Evolutionary conservation across 139 green algal genomes (phyloP).

Genomic region (Picochlorum sp.): DNA sequence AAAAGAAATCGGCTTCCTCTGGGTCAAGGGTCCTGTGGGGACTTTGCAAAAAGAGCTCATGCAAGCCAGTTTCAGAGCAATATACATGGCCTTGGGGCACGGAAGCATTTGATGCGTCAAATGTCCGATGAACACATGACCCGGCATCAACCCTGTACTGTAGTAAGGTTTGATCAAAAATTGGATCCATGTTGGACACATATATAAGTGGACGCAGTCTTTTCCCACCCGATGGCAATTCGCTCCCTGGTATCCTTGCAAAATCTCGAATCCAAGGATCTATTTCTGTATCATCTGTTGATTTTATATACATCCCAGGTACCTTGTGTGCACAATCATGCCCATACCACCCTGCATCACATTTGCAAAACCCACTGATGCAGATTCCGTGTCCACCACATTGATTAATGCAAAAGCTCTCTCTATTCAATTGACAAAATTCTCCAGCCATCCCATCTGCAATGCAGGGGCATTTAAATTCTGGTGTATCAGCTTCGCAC

Average conservation of each 20-base stretch:
- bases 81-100: conserved; percentile 19
- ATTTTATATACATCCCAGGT: neutral
- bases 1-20: conserved; percentile 56
- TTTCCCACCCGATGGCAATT: neutral
- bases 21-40: conserved; percentile 41
- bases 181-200: conserved; percentile 40
- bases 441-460: conserved; percentile 19
- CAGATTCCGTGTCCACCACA: conserved; percentile 40
- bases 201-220: conserved; percentile 40
- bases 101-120: conserved; percentile 12
- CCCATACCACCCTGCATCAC: conserved; percentile 40
- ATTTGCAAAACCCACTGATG: conserved; percentile 47
- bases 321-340: conserved; percentile 38
- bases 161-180: conserved; percentile 36
- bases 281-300: too few species aligned
- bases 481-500: conserved; percentile 33
- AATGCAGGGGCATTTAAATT: conserved; percentile 15
- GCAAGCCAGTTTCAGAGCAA: conserved; percentile 36
- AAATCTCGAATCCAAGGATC: neutral
- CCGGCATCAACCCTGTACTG: conserved; percentile 26
- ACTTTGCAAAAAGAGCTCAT: conserved; percentile 50
- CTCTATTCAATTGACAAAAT: conserved; percentile 20
- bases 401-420: conserved; percentile 43
- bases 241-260: neutral
- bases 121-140: conserved; percentile 4